These are phyloP conservation scores for Gyromitra esculenta DNA, from an alignment of 2,329 filamentous ascomycete species.

Conservation along the genomic window DNA sequence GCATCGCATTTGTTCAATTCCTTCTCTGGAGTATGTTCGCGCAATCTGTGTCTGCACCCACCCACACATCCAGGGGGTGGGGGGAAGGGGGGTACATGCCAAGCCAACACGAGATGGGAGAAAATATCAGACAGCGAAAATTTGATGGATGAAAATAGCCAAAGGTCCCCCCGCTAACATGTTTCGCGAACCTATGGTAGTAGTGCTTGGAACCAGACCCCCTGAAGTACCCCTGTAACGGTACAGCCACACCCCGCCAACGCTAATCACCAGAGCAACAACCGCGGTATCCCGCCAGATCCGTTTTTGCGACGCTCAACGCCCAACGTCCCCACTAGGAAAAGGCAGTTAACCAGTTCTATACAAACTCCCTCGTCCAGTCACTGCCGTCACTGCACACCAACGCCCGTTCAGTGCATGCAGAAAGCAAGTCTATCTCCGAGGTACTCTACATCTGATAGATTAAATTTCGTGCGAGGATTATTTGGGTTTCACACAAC, in stretches of 20 bases:
- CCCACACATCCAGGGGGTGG: slow-evolving; percentile 8
- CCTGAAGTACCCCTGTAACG: slow-evolving; percentile 10
- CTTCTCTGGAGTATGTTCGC: slow-evolving; percentile 14
- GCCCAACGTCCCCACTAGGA: slow-evolving; percentile 28
- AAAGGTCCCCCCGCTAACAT: slow-evolving; percentile 44
- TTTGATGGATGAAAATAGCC: slow-evolving; percentile 37
- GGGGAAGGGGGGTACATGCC: background rate
- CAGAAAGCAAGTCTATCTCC: slow-evolving; percentile 53
- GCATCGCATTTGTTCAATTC: slow-evolving; percentile 41
- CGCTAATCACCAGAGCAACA: slow-evolving; percentile 40
- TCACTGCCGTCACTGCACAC: slow-evolving; percentile 38
- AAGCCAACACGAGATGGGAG: slow-evolving; percentile 32
- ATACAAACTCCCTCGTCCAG: slow-evolving; percentile 29
- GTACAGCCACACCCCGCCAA: slow-evolving; percentile 50
- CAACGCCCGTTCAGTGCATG: slow-evolving; percentile 42
- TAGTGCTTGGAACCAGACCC: slow-evolving; percentile 33
- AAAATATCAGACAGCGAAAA: slow-evolving; percentile 34
- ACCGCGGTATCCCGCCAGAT: slow-evolving; percentile 44
- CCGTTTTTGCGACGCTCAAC: slow-evolving; percentile 37
- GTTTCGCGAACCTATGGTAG: slow-evolving; percentile 55
- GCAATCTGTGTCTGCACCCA: slow-evolving; percentile 9
- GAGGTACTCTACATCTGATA: slow-evolving; percentile 52
- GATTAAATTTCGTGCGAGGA: slow-evolving; percentile 50
- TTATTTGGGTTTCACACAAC: slow-evolving; percentile 49
- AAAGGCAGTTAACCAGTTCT: slow-evolving; percentile 42